Evolutionary conservation across 2,329 filamentous ascomycete species (phyloP).

Genomic region (Aciculosporium take): DNA sequence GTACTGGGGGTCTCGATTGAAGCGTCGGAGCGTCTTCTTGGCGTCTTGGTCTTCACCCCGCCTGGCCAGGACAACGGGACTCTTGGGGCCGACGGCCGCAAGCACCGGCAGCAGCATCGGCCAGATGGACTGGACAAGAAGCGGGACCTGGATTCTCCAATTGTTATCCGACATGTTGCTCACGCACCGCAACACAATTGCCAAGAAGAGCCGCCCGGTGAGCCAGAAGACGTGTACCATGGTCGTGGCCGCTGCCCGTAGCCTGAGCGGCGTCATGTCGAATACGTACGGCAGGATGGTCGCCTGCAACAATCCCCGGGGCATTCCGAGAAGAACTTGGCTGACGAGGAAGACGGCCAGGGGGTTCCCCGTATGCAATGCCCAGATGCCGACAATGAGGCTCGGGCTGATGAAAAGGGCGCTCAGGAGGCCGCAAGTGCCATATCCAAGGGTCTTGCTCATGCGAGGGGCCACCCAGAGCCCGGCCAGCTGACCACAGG

Average conservation of each 20-base stretch:
- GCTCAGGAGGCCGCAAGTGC: constrained; percentile 23
- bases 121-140: background rate
- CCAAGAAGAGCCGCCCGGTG: background rate
- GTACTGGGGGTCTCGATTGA: background rate
- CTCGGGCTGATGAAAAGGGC: constrained; percentile 19
- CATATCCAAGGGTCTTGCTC: constrained; percentile 8
- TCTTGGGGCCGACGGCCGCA: background rate
- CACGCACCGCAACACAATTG: background rate
- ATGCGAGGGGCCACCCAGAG: constrained; percentile 8
- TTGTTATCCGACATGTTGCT: background rate
- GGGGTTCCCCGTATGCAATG: background rate
- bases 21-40: background rate
- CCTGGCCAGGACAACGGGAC: background rate
- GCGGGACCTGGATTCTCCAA: background rate
- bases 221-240: constrained; percentile 2
- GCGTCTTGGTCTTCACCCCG: background rate
- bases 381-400: constrained; percentile 11
- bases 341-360: background rate
- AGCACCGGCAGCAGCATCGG: background rate
- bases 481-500: constrained; percentile 8
- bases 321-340: background rate
- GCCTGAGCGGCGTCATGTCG: background rate
- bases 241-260: background rate
- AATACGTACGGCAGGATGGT: constrained; percentile 1
- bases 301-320: constrained; percentile 1